Base-by-base conservation (phyloP, 768 basidiomycete species). In the Mrakia blollopis region DNA sequence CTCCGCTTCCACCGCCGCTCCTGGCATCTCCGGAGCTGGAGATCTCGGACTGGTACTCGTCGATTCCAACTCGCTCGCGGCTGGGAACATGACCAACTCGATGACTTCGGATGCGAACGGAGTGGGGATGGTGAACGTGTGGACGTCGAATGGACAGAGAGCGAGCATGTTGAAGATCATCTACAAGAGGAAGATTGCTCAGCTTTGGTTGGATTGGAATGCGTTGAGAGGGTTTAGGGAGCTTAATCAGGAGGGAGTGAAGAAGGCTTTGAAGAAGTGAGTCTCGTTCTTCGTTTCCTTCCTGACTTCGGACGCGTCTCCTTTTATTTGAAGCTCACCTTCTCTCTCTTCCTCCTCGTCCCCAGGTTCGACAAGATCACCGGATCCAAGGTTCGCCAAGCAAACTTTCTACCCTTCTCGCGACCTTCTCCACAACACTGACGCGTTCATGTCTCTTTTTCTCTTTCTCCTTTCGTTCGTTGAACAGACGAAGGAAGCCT, bases 231-330 rank as follows among this genome's bases (percentile, higher is more conserved):
- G 93, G 9, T 99, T 93, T 79, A 89, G 93, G 75, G 93, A 98
- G 81, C 85, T 97, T 76, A 98, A 98, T 83, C 88, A 92, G 82
- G 91, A 93, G 0, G 96, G 94, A 1, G 93, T 98, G 85, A 88
- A 93, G 80, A 98, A 98, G 86, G 94, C 96, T 52, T 83, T 95
- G 81, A 98, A 98, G 85, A 98, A 98, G 91, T 94, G 82, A 76
- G 89, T 83, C 62, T 6, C 8, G n/a, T 70, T 74, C 65, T 63
- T 62, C 61, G 21, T 50, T 11, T 5, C 7, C 35, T 18, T 3
- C 13, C 61, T 39, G n/a, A 44, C 0, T 7, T 37, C 47, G 47
- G 18, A 50, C 47, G 47, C 47, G 47, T 50, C 10, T 21, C 47
- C 3, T 50, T 50, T 14, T 18, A 18, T 50, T 7, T 21, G 47